phyloP scores from a whole-genome alignment of 2,329 filamentous ascomycete genomes.

The Aspergillus floridensis region DNA sequence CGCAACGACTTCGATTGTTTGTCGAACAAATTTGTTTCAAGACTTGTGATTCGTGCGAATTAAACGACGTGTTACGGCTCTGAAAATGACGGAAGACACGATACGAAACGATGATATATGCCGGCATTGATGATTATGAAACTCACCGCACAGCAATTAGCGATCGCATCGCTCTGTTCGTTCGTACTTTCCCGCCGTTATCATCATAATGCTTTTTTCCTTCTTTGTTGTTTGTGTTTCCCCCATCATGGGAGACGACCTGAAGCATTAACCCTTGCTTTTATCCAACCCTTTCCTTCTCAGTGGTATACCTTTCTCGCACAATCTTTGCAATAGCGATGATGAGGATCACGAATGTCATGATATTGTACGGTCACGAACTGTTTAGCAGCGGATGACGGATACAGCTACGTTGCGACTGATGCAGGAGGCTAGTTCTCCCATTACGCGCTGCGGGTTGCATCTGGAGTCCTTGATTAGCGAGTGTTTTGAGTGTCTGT shows the following conservation, averaged over 20 bases:
- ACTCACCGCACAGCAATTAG: conserved; percentile 20
- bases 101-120: conserved; percentile 32
- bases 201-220: conserved; percentile 17
- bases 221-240: conserved; percentile 11
- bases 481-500: conserved; percentile 16
- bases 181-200: conserved; percentile 22
- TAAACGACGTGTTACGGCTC: conserved; percentile 45
- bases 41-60: conserved; percentile 93
- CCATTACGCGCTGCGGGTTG: conserved; percentile 18
- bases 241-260: conserved; percentile 1
- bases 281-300: conserved; percentile 33
- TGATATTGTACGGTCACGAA: conserved; percentile 40
- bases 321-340: conserved; percentile 37
- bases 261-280: conserved; percentile 24
- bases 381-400: conserved; percentile 22
- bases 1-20: conserved; percentile 89
- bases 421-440: conserved; percentile 24
- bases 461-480: conserved; percentile 20
- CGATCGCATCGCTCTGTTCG: conserved; percentile 23
- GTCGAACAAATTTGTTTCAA: conserved; percentile 96
- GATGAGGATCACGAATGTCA: conserved; percentile 44
- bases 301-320: conserved; percentile 40
- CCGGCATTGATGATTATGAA: conserved; percentile 27
- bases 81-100: conserved; percentile 21
- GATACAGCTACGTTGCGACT: conserved; percentile 25